Percentiles rank a stretch among this genome's conserved stretches.
Conservation (phyloP, 352 stramenopile species). For the Pythium guiyangense region DNA sequence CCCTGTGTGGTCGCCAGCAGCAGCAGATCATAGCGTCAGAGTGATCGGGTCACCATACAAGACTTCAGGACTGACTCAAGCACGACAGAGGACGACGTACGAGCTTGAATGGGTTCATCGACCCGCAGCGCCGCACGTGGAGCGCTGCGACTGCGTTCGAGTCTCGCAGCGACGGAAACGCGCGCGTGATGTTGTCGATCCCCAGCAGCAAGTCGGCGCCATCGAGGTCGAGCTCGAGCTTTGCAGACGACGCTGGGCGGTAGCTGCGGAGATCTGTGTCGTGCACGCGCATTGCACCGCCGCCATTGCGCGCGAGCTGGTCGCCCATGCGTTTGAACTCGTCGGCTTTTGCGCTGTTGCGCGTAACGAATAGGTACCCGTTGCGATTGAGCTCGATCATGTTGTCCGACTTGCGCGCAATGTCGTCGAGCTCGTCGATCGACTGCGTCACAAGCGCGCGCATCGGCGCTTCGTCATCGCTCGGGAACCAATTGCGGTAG, state of each 20-base stretch:
- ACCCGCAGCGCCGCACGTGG: slow-evolving; percentile 68
- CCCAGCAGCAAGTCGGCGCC: slow-evolving; percentile 62
- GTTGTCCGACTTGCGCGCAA: slow-evolving; percentile 53
- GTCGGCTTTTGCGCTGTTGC: slow-evolving; percentile 38
- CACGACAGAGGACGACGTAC: slow-evolving; percentile 6
- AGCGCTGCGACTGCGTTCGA: slow-evolving; percentile 53
- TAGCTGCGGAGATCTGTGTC: slow-evolving; percentile 32
- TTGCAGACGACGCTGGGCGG: slow-evolving; percentile 29
- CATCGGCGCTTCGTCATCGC: slow-evolving; percentile 58
- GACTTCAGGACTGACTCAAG: fast-evolving
- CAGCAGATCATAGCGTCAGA: not conserved
- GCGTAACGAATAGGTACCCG: slow-evolving; percentile 74
- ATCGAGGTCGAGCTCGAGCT: slow-evolving; percentile 59
- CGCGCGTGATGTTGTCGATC: slow-evolving; percentile 46
- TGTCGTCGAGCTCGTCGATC: slow-evolving; percentile 72
- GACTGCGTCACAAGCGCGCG: slow-evolving; percentile 63
- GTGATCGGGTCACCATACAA: not conserved
- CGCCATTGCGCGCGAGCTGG: slow-evolving; percentile 45
- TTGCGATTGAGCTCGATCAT: slow-evolving; percentile 74
- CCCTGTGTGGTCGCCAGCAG: slow-evolving; percentile 7
- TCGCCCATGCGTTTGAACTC: slow-evolving; percentile 41
- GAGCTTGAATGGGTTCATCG: slow-evolving; percentile 66
- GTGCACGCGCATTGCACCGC: slow-evolving; percentile 49
- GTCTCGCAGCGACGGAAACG: slow-evolving; percentile 56
- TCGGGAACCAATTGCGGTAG: slow-evolving; percentile 84